These are phyloP conservation scores for Plantago rigida DNA, from an alignment of 305 asterid genomes.

Conservation along the genomic window DNA sequence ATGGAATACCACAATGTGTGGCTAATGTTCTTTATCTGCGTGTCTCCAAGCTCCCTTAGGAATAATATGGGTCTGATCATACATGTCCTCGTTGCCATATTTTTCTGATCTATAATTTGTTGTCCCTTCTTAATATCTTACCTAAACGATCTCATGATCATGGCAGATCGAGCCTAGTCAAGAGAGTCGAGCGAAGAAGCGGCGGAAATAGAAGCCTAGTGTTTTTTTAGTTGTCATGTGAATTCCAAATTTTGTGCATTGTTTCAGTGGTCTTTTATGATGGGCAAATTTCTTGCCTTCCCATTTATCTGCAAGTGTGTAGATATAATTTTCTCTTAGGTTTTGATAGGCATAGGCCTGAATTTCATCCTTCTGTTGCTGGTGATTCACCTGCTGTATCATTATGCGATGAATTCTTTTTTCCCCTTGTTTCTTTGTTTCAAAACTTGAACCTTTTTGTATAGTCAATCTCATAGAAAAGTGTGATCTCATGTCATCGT, in stretches of 20 bases:
- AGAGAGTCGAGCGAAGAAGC: conserved; percentile 46
- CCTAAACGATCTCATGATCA: conserved; percentile 13
- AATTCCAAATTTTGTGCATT: conserved; percentile 10
- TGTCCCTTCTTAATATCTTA: background rate
- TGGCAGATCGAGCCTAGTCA: conserved; percentile 55
- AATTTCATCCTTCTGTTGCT: too few relatives aligned
- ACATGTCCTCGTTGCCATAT: too few relatives aligned
- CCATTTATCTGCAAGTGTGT: conserved; percentile 28
- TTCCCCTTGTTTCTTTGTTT: background rate
- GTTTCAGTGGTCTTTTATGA: conserved; percentile 9
- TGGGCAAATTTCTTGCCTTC: conserved; percentile 15
- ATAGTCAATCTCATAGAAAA: too few relatives aligned
- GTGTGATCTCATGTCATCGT: too few relatives aligned
- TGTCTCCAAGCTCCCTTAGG: too few relatives aligned
- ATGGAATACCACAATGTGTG: background rate
- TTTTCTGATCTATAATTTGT: background rate
- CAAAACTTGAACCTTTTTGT: too few relatives aligned
- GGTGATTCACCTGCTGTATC: background rate
- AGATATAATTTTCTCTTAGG: conserved; percentile 25
- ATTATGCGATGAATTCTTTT: background rate
- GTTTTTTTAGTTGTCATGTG: conserved; percentile 1
- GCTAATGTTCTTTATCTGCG: too few relatives aligned
- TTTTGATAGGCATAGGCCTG: background rate
- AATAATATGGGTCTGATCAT: background rate
- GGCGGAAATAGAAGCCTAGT: conserved; percentile 33